Conservation (phyloP, 805 yeast species). For the Lipomyces yamadae region DNA sequence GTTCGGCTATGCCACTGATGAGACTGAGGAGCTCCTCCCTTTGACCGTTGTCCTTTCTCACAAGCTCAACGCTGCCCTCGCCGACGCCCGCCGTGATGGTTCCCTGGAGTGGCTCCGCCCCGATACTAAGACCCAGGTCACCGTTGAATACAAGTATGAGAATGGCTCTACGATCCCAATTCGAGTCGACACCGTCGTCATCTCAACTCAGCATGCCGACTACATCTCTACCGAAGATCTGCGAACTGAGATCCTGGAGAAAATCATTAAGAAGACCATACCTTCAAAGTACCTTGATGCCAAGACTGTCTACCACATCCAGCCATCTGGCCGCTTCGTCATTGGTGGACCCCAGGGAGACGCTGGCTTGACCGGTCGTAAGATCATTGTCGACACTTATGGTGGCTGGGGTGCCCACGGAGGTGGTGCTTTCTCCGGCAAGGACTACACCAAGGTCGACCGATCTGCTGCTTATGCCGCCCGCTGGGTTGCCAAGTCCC, state of each 20-base stretch:
- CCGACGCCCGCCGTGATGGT: slow-evolving; percentile 97
- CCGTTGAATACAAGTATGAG: slow-evolving; percentile 92
- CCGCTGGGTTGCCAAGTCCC: slow-evolving; percentile 99
- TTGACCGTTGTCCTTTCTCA: slow-evolving; percentile 92
- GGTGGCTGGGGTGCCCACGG: slow-evolving; percentile 99
- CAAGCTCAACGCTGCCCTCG: slow-evolving; percentile 94
- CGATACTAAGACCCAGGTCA: slow-evolving; percentile 99
- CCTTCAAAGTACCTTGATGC: slow-evolving; percentile 90
- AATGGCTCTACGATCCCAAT: slow-evolving; percentile 94
- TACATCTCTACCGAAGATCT: slow-evolving; percentile 91
- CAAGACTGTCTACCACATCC: slow-evolving; percentile 88
- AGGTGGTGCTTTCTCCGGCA: slow-evolving; percentile 99
- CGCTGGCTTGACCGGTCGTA: slow-evolving; percentile 99
- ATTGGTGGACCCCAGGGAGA: slow-evolving; percentile 99
- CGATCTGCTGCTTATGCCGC: slow-evolving; percentile 99
- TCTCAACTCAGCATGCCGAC: slow-evolving; percentile 98
- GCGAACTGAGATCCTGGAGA: slow-evolving; percentile 74
- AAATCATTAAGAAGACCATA: slow-evolving; percentile 88
- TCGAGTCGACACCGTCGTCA: slow-evolving; percentile 97
- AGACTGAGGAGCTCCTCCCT: slow-evolving; percentile 96
- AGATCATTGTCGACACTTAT: slow-evolving; percentile 98
- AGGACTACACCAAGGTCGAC: slow-evolving; percentile 99
- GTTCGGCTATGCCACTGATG: slow-evolving; percentile 99
- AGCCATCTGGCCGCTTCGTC: slow-evolving; percentile 99
- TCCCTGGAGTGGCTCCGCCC: slow-evolving; percentile 97